phyloP scores from a whole-genome alignment of 495 filamentous ascomycete species.

The Penicillium cinerascens region DNA sequence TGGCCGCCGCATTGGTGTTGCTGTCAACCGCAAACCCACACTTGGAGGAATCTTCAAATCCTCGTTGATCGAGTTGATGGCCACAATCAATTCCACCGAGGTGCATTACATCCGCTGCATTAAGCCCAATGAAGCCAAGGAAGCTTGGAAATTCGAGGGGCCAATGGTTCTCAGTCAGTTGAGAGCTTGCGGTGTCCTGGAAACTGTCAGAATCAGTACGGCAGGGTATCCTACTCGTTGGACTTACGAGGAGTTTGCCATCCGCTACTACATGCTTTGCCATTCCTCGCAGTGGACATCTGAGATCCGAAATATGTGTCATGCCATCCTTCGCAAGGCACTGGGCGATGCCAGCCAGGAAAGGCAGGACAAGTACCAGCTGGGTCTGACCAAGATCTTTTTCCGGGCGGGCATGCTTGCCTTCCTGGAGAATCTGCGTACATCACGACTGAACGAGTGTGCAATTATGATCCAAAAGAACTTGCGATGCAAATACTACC shows the following conservation, averaged over 20 bases:
- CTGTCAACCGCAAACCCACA: slow-evolving; percentile 92
- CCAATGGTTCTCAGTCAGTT: slow-evolving; percentile 98
- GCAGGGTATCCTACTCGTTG: slow-evolving; percentile 96
- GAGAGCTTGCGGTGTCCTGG: slow-evolving; percentile 96
- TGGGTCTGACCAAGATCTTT: slow-evolving; percentile 97
- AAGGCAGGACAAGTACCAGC: slow-evolving; percentile 90
- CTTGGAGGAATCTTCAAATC: slow-evolving; percentile 98
- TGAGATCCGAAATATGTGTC: slow-evolving; percentile 89
- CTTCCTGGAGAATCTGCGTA: slow-evolving; percentile 91
- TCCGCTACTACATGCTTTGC: slow-evolving; percentile 98
- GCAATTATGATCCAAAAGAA: slow-evolving; percentile 99
- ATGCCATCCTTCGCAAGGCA: slow-evolving; percentile 86
- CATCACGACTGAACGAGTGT: slow-evolving; percentile 84
- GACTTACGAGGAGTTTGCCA: slow-evolving; percentile 98
- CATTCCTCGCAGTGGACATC: slow-evolving; percentile 88
- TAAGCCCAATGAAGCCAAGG: slow-evolving; percentile 97
- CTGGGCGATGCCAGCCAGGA: slow-evolving; percentile 75
- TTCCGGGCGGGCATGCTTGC: slow-evolving; percentile 99
- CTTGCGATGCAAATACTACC: slow-evolving; percentile 88
- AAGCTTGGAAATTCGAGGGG: slow-evolving; percentile 96
- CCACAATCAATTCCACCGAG: slow-evolving; percentile 94
- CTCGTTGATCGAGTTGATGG: slow-evolving; percentile 96
- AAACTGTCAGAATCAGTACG: slow-evolving; percentile 96
- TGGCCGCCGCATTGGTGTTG: slow-evolving; percentile 82
- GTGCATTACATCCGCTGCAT: slow-evolving; percentile 99